A percentile compares a stretch with the other conserved stretches of the same genome.
These are phyloP conservation scores for Blumeriella jaapii DNA, from an alignment of 2,329 filamentous ascomycete species.

Conservation along the genomic window DNA sequence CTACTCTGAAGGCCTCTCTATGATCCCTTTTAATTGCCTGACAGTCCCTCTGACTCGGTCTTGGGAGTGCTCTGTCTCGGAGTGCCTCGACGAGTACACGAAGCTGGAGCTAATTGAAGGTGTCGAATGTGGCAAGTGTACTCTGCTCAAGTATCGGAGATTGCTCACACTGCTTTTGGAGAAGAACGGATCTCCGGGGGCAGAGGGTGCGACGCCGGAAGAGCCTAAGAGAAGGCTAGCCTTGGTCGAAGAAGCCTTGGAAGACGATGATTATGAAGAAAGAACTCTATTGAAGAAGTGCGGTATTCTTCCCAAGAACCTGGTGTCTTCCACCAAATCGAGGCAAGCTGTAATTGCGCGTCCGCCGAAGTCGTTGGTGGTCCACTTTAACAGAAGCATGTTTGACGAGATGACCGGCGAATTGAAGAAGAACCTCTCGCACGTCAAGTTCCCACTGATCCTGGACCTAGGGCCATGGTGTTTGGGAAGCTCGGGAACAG, in stretches of 20 bases:
- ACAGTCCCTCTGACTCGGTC: slow-evolving; percentile 68
- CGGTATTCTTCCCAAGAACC: slow-evolving; percentile 54
- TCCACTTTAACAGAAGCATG: slow-evolving; percentile 86
- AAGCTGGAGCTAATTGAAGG: slow-evolving; percentile 76
- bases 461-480: slow-evolving; percentile 81
- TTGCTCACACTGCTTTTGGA: slow-evolving; percentile 38
- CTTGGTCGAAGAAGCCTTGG: slow-evolving; percentile 58
- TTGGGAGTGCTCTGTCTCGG: slow-evolving; percentile 56
- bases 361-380: slow-evolving; percentile 65
- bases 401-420: slow-evolving; percentile 76
- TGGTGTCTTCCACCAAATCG: slow-evolving; percentile 72
- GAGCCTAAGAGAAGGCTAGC: slow-evolving; percentile 43
- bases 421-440: slow-evolving; percentile 73
- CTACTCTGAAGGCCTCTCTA: slow-evolving; percentile 74
- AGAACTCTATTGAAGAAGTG: slow-evolving; percentile 51
- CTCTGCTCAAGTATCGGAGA: slow-evolving; percentile 48
- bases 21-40: slow-evolving; percentile 89
- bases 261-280: slow-evolving; percentile 70
- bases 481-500: slow-evolving; percentile 44
- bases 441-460: slow-evolving; percentile 61
- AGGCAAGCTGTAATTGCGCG: slow-evolving; percentile 79
- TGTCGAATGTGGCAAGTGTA: slow-evolving; percentile 87
- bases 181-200: slow-evolving; percentile 26
- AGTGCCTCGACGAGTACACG: slow-evolving; percentile 76
- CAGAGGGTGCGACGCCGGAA: slow-evolving; percentile 16